A percentile compares a stretch with the other conserved stretches of the same genome.
These are phyloP conservation scores for Eucalyptus tenuipes DNA, from an alignment of 345 rosid species.

Conservation along the genomic window DNA sequence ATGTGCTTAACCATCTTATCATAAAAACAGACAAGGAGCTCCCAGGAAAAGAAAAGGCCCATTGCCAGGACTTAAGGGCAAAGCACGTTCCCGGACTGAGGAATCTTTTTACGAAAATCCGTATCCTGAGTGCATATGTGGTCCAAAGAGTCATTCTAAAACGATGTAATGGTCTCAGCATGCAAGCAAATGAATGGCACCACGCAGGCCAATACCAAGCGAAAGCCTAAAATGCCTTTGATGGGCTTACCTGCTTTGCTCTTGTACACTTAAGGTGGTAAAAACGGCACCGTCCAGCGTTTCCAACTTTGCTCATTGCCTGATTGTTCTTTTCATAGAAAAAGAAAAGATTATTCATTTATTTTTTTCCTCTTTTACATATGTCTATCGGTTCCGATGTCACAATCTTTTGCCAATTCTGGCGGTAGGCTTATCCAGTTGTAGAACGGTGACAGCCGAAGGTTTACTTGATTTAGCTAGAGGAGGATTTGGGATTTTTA, in stretches of 20 bases:
- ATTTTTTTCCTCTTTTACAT: not conserved
- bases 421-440: not conserved
- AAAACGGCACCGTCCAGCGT: not conserved
- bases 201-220: not conserved
- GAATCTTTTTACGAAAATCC: constrained; percentile 93
- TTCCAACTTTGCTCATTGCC: not conserved
- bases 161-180: not conserved
- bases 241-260: not conserved
- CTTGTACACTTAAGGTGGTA: not conserved
- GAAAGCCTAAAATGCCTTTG: not conserved
- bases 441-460: not conserved
- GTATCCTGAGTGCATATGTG: constrained; percentile 77
- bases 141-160: constrained; percentile 14
- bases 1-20: not conserved
- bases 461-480: not conserved
- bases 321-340: not conserved
- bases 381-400: not conserved
- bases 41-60: constrained; percentile 68
- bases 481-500: constrained; percentile 1
- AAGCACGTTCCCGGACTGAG: constrained; percentile 71
- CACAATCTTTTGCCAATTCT: not conserved
- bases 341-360: not conserved
- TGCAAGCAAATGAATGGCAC: not conserved
- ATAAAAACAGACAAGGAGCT: constrained; percentile 63
- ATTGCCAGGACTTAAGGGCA: constrained; percentile 59